Evolutionary conservation across 148 eudicot genomes (phyloP), one percentile per base, ranked within the genome.

Genomic region (Silene uniflora): DNA sequence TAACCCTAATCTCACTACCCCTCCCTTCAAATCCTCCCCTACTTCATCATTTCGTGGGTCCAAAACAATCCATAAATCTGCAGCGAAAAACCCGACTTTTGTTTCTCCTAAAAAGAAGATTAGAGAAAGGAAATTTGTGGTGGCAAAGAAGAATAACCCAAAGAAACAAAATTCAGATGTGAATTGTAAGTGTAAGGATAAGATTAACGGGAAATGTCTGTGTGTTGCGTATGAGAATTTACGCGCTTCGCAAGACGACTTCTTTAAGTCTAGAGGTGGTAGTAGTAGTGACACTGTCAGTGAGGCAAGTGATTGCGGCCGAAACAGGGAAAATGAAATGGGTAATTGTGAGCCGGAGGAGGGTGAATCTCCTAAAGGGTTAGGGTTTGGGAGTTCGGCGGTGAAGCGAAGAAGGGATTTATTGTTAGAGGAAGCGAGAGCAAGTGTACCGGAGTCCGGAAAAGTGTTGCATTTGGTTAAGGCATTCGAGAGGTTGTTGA

Each of bases 161-260:
- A 83, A 84, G 77, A 84, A 75, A 5, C 59, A 55, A 61, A 74
- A 25, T 10, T 49, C 55, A 7, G 73, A 61, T 10, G 71, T 71
- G 76, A 62, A 46, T n/a, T 88, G 94, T 66, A 89, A 88, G 85
- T 91, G 95, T 71, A 85, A 85, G 69, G 89, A 81, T 72, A 85
- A 80, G 81, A 78, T 73, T 12, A 79, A 69, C 24, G 86, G 83
- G 4, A 94, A 90, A 83, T 94, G 96, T 78, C 67, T 88, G 67
- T 90, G 97, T 72, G 85, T 90, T 75, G 98, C 96, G 61, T 90
- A 90, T 76, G 89, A 95, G 79, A 89, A 67, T 47, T 83, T 95
- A 5, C 83, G 93, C 84, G 92, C 89, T 76, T 95, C 97, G 18
- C 98, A 95, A 62, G 97, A 92, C 52, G 93, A 86, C 62, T 95